phyloP scores from a whole-genome alignment of 805 yeast genomes.

The Grigorovia yakushimaensis region DNA sequence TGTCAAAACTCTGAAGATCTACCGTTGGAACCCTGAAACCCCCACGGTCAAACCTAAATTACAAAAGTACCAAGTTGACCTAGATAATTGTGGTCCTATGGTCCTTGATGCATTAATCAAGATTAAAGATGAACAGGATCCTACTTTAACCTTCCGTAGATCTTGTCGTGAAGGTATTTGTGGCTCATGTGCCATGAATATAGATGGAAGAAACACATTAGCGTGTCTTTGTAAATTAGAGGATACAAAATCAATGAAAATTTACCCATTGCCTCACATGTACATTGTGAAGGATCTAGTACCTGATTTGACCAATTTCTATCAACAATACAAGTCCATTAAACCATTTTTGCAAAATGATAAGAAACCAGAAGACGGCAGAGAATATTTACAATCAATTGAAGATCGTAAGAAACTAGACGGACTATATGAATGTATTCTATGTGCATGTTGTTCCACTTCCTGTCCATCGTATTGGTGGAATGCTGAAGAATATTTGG shows the following conservation, averaged over 20 bases:
- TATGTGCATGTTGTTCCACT: conserved; percentile 98
- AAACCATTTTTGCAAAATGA: conserved; percentile 90
- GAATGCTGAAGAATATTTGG: conserved; percentile 97
- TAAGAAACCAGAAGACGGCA: conserved; percentile 74
- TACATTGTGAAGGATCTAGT: conserved; percentile 94
- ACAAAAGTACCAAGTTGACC: conserved; percentile 74
- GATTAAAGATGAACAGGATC: conserved; percentile 93
- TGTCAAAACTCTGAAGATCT: conserved; percentile 78
- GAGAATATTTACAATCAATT: conserved; percentile 82
- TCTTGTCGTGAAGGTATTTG: conserved; percentile 99
- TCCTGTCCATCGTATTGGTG: conserved; percentile 99
- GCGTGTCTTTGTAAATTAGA: conserved; percentile 94
- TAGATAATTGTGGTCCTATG: conserved; percentile 96
- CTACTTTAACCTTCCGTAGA: conserved; percentile 92
- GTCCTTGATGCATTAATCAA: conserved; percentile 88
- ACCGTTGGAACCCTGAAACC: conserved; percentile 97
- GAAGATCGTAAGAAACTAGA: conserved; percentile 94
- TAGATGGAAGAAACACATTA: conserved; percentile 92
- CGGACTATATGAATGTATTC: conserved; percentile 93
- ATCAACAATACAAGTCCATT: conserved; percentile 96
- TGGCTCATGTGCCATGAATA: conserved; percentile 99
- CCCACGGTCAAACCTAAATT: conserved; percentile 86
- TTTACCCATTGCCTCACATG: conserved; percentile 98
- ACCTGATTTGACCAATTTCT: conserved; percentile 94
- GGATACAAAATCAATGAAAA: conserved; percentile 62